Evolutionary conservation across 164 flowering plant species (phyloP), one percentile per base, ranked within the genome.

Genomic region (Stephania yunnanensis): DNA sequence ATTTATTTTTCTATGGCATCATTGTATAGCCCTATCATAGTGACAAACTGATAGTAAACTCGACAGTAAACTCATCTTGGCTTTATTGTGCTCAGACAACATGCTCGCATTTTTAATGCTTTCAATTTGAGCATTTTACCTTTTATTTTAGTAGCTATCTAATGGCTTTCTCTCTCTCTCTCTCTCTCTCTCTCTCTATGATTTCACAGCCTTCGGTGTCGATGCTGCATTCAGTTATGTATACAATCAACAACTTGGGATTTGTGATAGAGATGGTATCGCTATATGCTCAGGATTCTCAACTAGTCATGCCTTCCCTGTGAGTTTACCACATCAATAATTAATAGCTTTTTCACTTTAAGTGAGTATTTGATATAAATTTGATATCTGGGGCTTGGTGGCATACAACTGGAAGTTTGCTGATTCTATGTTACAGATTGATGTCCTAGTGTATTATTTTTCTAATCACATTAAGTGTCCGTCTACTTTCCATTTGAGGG

Each of bases 161-260:
- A 68, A 75, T 53, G 46, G 1, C 46, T n/a, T 76, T 46, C 66
- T 22, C 48, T 71, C 70, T 52, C 10, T 75, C 25, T 25, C 25
- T 25, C 25, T 25, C 25, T 25, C 46, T 19, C 72, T 46, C 66
- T 22, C 48, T 71, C 70, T 52, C 10, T 75, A 55, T 44, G 61
- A 36, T 36, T 65, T 85, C 46, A 44, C 90, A 95, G 99, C 99
- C 75, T 95, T 89, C 87, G 99, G 99, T 67, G 90, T 91, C 77
- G 99, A 93, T 86, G 91, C 97, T 81, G 97, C 93, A 81, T 95
- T 95, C 86, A 93, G 99, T 85, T 95, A 95, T 79, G 90, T 85
- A 78, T 89, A 90, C 82, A 95, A 95, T 82, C 92, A 95, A 73
- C 85, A 77, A 70, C 89, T 82, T 78, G 99, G 98, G 46, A 61